Base-by-base conservation (phyloP, 2,329 filamentous ascomycete genomes). In the Aureobasidium sp. region DNA sequence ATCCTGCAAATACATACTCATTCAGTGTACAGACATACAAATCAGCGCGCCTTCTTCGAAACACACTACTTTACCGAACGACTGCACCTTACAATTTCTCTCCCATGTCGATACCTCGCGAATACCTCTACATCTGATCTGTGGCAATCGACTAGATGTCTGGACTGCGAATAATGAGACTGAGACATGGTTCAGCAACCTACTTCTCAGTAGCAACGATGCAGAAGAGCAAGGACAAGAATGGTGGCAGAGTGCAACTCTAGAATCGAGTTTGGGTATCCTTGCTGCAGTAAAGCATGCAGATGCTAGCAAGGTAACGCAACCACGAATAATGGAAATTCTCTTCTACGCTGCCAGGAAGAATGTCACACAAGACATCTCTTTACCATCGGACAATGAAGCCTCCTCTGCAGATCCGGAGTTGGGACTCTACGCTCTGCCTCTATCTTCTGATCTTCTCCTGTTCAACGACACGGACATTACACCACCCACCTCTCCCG, bases 371-470 rank as follows among this genome's bases (percentile, higher is more conserved):
- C 53, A 26, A 47, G 64, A 62, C 27, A 65, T 72, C 41, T 70
- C 71, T 7, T 74, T 74, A 44, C 74, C 73, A 32, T 72, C 72
- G 15, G 68, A 70, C 0, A 27, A 50, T 15, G 41, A 56, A 37
- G 52, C 37, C 15, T 20, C 27, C 26, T 47, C 39, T 32, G 2
- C 27, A 26, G 36, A 27, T 37, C 37, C 12, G 20, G 23, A 29
- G 69, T 62, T 75, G 20, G 69, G 67, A 62, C 68, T 77, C 5
- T 70, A 75, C 57, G 79, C 78, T 2, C 64, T 79, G 3, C 72
- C 76, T 0, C 67, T 81, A 0, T 80, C 75, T 1, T 79, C 78
- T 0, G 70, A 78, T 55, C 68, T 78, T 1, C 63, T 77, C 1
- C 51, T 70, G 26, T 57, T 64, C 2, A 57, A 55, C 9, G 42